Evolutionary conservation across 176 grass and related monocot genomes (phyloP), one percentile per base, ranked within the genome.

Genomic region (Hsuehochloa calcarea): DNA sequence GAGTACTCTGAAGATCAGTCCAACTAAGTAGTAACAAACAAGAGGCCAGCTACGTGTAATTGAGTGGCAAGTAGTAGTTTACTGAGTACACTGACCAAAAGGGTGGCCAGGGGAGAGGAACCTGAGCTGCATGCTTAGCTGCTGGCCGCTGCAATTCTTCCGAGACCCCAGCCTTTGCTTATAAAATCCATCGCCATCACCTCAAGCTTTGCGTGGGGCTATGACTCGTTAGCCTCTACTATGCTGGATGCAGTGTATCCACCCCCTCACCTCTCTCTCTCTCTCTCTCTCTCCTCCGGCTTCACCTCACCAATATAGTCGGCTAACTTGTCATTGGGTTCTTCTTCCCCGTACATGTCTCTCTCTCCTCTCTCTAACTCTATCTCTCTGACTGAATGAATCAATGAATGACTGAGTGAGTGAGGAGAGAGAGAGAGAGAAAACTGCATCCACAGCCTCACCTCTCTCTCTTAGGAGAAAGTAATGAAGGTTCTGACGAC

Each of bases 41-140:
- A 13, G 23, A 27, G 11, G 55, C 55, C 8, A n/a, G 46, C 10
- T 1, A 15, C 8, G 55, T n/a, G 55, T n/a, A 10, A 58, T 58
- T n/a, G 55, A 62, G 25, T 62, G 58, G 23, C 37, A 44, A 15
- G 14, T 62, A 43, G 35, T 34, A 15, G 27, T 12, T 31, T 12
- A 25, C n/a, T 3, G 60, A 14, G 22, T 6, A 46, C n/a, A 16
- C 0, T n/a, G 20, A 4, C 10, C 2, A 2, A 0, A 3, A 7
- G 37, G 16, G 29, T 47, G 70, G n/a, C 72, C 82, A 92, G 44
- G 86, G 86, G 86, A 77, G 90, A 86, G 9, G 90, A 92, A 92
- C 82, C 86, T 87, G 64, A 16, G 1, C 40, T 41, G 72, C 54
- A 15, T 20, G 61, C 8, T 2, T 16, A 31, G 61, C 26, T 64